Base-by-base conservation (phyloP, 768 basidiomycete genomes). In the Tricholoma flavovirens region DNA sequence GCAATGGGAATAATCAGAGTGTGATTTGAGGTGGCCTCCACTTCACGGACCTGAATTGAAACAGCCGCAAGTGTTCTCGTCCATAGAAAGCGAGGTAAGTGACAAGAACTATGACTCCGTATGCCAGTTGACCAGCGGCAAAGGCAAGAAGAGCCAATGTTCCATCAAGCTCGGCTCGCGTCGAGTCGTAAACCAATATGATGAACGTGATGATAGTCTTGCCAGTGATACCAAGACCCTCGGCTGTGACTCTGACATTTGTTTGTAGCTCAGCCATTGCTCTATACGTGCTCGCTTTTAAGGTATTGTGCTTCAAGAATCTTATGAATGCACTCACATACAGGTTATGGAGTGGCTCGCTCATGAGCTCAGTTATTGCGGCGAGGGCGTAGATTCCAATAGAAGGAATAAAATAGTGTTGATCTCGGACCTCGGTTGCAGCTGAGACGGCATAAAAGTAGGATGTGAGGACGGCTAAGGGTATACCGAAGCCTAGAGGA, bases 291-390 rank as follows among this genome's bases (percentile, higher is more conserved):
- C 6, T 5, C 24, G 7, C 9, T 48, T 46, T n/a, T 33, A 22
- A 42, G 24, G 57, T 59, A 49, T 36, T 49, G 38, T 54, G 32
- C 21, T 6, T 48, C 52, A 69, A 8, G 48, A 50, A 33, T 33
- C 38, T 30, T 29, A 33, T 29, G 24, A 46, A 29, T 35, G 7
- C 26, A 35, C 22, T 49, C 83, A 69, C 67, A 48, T 48, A 86
- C 84, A 73, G 69, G 62, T 90, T 88, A 67, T 90, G 87, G 73
- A 86, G 77, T 4, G 94, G 94, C 69, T 98, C 96, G 42, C 86
- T 83, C 55, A 84, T 63, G 50, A 98, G 78, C 69, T 98, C 95
- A 46, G 83, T 60, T 29, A 92, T 62, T 2, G 91, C 89, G 0
- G 93, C 84, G 1, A 83, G 19, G 12, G 84, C 83, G 69, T 98